These are phyloP conservation scores for Staphylotrichum longicolle DNA, from an alignment of 495 filamentous ascomycete species.

Conservation along the genomic window DNA sequence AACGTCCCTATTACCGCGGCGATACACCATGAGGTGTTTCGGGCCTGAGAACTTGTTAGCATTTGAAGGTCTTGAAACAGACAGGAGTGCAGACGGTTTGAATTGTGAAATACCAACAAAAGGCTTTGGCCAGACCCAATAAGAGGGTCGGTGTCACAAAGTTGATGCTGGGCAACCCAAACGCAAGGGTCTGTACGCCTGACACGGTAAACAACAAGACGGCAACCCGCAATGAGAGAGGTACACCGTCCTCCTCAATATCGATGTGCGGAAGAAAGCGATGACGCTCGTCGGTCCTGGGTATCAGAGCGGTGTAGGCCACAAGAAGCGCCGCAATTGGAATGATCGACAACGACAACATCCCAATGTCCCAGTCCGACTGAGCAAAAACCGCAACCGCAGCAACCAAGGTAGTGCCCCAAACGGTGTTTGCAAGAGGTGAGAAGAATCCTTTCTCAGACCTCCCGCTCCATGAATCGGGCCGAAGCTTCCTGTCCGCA, in stretches of 20 bases:
- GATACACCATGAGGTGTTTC: slow-evolving; percentile 25
- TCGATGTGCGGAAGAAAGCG: background rate
- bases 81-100: slow-evolving; percentile 26
- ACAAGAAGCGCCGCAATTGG: background rate
- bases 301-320: slow-evolving; percentile 4
- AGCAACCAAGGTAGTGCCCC: slow-evolving; percentile 2
- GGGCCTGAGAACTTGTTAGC: background rate
- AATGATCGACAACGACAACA: background rate
- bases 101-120: slow-evolving; percentile 32
- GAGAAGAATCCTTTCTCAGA: background rate
- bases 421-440: background rate
- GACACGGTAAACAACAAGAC: background rate
- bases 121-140: slow-evolving; percentile 27
- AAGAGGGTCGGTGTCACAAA: background rate
- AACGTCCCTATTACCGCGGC: slow-evolving; percentile 30
- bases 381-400: background rate
- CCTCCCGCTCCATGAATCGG: background rate
- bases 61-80: background rate
- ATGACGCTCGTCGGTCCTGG: background rate
- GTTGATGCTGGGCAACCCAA: slow-evolving; percentile 3
- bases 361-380: background rate
- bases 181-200: background rate
- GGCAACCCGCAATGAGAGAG: background rate
- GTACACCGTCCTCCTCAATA: background rate
- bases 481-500: slow-evolving; percentile 1